Evolutionary conservation across 2,329 filamentous ascomycete genomes (phyloP), one percentile per base, ranked within the genome.

Genomic region (Ceratocystis variospora): DNA sequence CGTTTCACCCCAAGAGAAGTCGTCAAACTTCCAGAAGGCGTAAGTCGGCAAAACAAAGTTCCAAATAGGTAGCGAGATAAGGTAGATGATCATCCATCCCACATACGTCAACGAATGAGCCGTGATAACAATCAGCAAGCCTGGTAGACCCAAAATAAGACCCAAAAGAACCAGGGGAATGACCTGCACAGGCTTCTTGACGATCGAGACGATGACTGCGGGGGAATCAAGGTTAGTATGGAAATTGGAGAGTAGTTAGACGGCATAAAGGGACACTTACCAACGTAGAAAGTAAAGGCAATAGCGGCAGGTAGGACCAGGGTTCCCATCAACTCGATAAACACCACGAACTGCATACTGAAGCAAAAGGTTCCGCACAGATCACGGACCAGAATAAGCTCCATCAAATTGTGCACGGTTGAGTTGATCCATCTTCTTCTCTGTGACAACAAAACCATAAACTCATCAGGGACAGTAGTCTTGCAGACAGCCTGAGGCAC

Each of bases 311-410:
- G 94, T 25, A 99, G 81, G 10, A 99, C 94, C 65, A 99, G 80
- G 1, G 95, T 99, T 72, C 94, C 94, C 66, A 97, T 83, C 66
- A 99, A 81, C 77, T 99, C 94, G 73, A 99, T 89, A 74, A 92
- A 96, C 69, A 99, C 88, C 70, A 99, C 87, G 74, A 99, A 99
- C 77, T 99, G 94, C 94, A 99, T 99, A 76, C 90, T 96, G 81
- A 99, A 99, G 80, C 95, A 99, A 79, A 99, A 99, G 2, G 94
- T 99, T 70, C 94, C 94, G 74, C 94, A 99, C 17, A 99, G 83
- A 79, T 99, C 94, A 70, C 92, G 86, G 57, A 99, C 95, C 44
- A 99, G 83, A 64, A 97, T 86, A 68, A 99, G 84, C 76, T 99
- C 94, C 89, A 99, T 96, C 57, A 99, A 80, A 74, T 99, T 99